Conservation (phyloP, 2,329 filamentous ascomycete species). For the Aspergillus neotritici region DNA sequence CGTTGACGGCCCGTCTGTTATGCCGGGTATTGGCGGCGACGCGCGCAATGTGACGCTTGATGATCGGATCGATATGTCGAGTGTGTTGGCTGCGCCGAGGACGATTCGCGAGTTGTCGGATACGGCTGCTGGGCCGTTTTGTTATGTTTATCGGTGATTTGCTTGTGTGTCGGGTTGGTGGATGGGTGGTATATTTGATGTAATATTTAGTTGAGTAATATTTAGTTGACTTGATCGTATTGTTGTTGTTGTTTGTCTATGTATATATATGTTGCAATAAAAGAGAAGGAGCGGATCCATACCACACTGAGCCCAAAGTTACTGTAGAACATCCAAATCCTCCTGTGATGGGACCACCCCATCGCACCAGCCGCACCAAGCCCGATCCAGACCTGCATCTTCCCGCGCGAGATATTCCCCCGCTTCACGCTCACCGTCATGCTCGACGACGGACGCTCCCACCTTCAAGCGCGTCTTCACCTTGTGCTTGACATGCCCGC, state of each 20-base stretch:
- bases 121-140: slow-evolving; percentile 21
- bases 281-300: not conserved
- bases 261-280: not conserved
- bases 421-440: slow-evolving; percentile 67
- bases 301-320: not conserved
- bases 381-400: slow-evolving; percentile 60
- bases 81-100: slow-evolving; percentile 10
- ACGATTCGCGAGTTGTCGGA: slow-evolving; percentile 15
- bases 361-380: slow-evolving; percentile 91
- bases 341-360: slow-evolving; percentile 61
- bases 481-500: slow-evolving; percentile 81
- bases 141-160: slow-evolving; percentile 18
- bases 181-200: too few species aligned
- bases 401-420: slow-evolving; percentile 66
- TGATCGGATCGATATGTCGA: slow-evolving; percentile 18
- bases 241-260: too few species aligned
- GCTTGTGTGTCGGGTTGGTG: too few species aligned
- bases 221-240: too few species aligned
- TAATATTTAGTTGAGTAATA: too few species aligned
- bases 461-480: slow-evolving; percentile 75
- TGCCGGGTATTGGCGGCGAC: not conserved
- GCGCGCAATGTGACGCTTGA: slow-evolving; percentile 21
- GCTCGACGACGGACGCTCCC: slow-evolving; percentile 79
- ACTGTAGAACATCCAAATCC: slow-evolving; percentile 28
- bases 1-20: slow-evolving; percentile 9